Percentiles rank a stretch among this genome's conserved stretches.
Evolutionary conservation across 2,329 filamentous ascomycete species (phyloP).

Genomic region (Xylariaceae sp.): DNA sequence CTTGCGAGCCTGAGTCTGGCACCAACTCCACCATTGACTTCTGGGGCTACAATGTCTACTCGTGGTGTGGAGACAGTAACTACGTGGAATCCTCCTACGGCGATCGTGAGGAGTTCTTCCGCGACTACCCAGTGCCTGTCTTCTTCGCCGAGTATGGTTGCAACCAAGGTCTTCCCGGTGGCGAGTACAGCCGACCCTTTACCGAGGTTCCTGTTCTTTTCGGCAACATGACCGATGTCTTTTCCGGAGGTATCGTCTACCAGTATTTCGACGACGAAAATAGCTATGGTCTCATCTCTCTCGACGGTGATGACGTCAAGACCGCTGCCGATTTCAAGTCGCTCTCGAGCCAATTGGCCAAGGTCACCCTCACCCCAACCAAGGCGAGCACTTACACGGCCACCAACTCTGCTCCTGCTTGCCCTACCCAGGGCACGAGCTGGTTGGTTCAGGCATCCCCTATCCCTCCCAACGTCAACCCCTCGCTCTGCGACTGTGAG

Average conservation of each 20-base stretch:
- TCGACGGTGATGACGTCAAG: conserved; percentile 57
- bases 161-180: conserved; percentile 59
- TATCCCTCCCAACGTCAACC: conserved; percentile 81
- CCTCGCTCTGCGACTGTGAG: conserved; percentile 83
- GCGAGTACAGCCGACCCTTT: conserved; percentile 69
- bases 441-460: conserved; percentile 67
- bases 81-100: conserved; percentile 77
- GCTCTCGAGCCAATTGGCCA: conserved; percentile 67
- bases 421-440: conserved; percentile 61
- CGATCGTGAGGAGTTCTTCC: conserved; percentile 80
- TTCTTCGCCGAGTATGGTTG: conserved; percentile 99
- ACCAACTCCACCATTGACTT: conserved; percentile 71
- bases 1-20: conserved; percentile 68
- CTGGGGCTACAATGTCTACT: conserved; percentile 99
- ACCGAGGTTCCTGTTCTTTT: conserved; percentile 83
- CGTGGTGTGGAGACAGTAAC: conserved; percentile 88
- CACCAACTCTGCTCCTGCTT: conserved; percentile 67
- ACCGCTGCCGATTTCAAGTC: conserved; percentile 73
- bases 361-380: conserved; percentile 64
- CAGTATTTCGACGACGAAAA: conserved; percentile 95
- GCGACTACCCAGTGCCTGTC: conserved; percentile 83
- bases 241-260: conserved; percentile 97
- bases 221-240: conserved; percentile 77
- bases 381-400: conserved; percentile 67
- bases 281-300: conserved; percentile 76